phyloP scores from a whole-genome alignment of 164 flowering plant species.

The Cinnamomum micranthum region DNA sequence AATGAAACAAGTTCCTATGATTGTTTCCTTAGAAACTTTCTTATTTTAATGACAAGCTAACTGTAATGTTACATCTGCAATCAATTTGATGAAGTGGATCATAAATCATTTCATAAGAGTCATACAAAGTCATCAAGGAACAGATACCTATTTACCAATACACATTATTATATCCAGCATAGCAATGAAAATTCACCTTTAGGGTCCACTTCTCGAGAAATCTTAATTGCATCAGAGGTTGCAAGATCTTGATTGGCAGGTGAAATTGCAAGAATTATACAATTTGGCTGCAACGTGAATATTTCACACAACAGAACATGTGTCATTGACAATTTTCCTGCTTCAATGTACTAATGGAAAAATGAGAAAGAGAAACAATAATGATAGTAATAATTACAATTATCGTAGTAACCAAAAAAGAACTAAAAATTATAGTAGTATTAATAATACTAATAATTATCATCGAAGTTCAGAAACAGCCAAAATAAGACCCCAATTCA shows the following conservation, averaged over 20 bases:
- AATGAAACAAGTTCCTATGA: neutral
- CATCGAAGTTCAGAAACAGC: neutral
- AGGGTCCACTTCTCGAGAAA: conserved; percentile 93
- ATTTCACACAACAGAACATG: neutral
- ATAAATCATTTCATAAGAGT: neutral
- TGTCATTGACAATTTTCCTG: neutral
- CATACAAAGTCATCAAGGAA: neutral
- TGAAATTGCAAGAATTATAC: conserved; percentile 83
- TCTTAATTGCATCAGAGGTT: conserved; percentile 95
- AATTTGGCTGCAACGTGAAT: conserved; percentile 70
- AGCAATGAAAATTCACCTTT: conserved; percentile 43
- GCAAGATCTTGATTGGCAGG: conserved; percentile 99
- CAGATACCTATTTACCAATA: neutral
- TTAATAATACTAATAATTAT: no score
- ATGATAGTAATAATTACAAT: no score
- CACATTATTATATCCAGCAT: neutral
- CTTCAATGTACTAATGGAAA: neutral
- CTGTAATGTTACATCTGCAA: neutral
- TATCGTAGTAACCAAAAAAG: no score
- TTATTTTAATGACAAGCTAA: neutral
- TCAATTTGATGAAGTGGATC: neutral
- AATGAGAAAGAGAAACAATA: neutral
- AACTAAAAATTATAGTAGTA: no score
- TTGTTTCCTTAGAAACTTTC: neutral
- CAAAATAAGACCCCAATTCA: no score